Evolutionary conservation across 345 rosid species (phyloP).

Genomic region (Eucalyptus fibrosa): DNA sequence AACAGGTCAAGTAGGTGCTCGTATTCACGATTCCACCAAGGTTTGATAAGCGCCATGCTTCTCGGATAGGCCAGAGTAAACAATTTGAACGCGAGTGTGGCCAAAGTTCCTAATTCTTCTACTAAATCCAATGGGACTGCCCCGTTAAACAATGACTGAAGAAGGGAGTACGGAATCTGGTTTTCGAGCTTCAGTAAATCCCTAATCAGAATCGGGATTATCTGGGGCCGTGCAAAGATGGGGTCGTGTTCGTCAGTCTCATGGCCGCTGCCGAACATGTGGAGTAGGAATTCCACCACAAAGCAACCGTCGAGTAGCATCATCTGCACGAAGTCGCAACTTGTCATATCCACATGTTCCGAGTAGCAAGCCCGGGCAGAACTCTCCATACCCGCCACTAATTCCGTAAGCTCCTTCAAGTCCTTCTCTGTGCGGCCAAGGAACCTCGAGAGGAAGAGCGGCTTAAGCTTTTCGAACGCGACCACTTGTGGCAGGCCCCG

Average conservation of each 20-base stretch:
- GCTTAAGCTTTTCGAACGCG: neutral
- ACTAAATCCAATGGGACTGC: neutral
- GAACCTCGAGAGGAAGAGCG: neutral
- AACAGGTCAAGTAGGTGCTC: neutral
- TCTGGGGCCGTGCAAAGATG: neutral
- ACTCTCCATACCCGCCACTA: neutral
- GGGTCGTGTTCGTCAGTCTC: no score
- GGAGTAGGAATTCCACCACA: neutral
- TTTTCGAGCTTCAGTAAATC: neutral
- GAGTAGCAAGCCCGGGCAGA: neutral
- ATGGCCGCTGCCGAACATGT: no score
- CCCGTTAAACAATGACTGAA: neutral
- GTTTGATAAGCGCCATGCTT: neutral
- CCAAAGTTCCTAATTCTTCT: neutral
- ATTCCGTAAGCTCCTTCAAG: neutral
- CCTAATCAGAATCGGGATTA: neutral
- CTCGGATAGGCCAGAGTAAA: neutral
- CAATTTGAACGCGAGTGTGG: neutral
- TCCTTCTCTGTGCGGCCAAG: neutral
- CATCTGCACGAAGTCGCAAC: neutral
- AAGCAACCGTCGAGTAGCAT: slow-evolving; percentile 11
- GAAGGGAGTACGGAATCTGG: neutral
- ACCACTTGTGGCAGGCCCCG: neutral
- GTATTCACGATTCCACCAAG: fast-evolving
- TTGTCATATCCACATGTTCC: neutral